phyloP scores from a whole-genome alignment of 1,284 basidiomycete species.

The Heterobasidion irregulare region DNA sequence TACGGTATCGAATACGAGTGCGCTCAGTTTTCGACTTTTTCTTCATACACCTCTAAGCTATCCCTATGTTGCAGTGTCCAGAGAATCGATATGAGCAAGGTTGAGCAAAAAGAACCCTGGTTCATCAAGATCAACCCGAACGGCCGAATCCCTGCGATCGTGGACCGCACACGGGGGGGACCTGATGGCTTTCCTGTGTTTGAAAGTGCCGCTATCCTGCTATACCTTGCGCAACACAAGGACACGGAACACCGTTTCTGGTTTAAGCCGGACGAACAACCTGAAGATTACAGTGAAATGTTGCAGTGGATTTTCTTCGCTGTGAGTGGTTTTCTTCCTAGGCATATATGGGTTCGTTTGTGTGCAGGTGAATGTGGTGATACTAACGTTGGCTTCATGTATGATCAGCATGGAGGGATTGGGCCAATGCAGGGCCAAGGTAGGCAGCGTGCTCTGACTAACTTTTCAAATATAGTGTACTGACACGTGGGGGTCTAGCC shows the following conservation, averaged over 20 bases:
- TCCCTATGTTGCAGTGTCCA: slow-evolving; percentile 25
- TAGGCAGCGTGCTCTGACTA: slow-evolving; percentile 4
- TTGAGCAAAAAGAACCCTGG: slow-evolving; percentile 46
- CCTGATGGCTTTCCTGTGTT: slow-evolving; percentile 33
- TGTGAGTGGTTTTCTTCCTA: slow-evolving; percentile 24
- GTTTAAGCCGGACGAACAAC: slow-evolving; percentile 29
- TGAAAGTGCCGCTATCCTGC: slow-evolving; percentile 45
- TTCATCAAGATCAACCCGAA: slow-evolving; percentile 48
- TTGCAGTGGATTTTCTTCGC: slow-evolving; percentile 79
- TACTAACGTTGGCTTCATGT: not conserved
- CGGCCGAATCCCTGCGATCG: slow-evolving; percentile 46
- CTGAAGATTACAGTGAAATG: slow-evolving; percentile 41
- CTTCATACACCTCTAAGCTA: slow-evolving; percentile 21
- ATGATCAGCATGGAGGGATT: slow-evolving; percentile 51
- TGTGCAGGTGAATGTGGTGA: not conserved
- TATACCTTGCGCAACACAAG: slow-evolving; percentile 45
- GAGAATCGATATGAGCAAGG: slow-evolving; percentile 28
- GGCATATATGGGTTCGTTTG: not conserved
- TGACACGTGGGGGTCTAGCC: slow-evolving; percentile 19
- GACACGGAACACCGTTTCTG: slow-evolving; percentile 40
- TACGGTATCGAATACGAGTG: slow-evolving; percentile 34
- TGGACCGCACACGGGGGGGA: slow-evolving; percentile 31
- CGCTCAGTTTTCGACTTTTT: not conserved
- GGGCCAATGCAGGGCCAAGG: slow-evolving; percentile 73
- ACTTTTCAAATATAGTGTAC: not conserved